Base-by-base conservation (phyloP, 2,329 filamentous ascomycete species). In the Elsinoe arachidis region DNA sequence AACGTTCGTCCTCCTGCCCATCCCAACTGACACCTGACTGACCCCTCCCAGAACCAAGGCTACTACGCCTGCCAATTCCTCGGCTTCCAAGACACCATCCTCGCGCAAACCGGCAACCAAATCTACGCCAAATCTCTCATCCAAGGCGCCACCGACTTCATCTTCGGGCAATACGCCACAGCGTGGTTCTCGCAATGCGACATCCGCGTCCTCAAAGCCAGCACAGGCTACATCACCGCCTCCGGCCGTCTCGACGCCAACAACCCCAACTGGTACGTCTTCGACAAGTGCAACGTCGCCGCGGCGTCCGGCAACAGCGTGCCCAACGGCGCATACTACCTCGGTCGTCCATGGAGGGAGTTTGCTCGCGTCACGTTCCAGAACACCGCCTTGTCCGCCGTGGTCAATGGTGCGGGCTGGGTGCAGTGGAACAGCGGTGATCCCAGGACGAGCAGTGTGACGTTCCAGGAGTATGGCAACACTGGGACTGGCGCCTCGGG, bases 371-470 rank as follows among this genome's bases (percentile, higher is more conserved):
- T 81, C 14, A 72, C 74, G 10, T 75, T 80, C 66, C 79, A 81
- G 67, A 70, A 74, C 53, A 79, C 78, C 0, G 65, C 65, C 33
- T 71, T 87, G 68, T 74, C 73, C 7, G 69, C 71, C 21, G 80
- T 85, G 17, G 76, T 87, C 63, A 84, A 85, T 63, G 59, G 73
- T 1, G 76, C 77, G 0, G 84, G 83, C 0, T 86, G 84, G 83
- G 67, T 63, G 1, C 65, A 72, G 26, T 86, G 83, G 83, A 76
- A 75, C 58, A 69, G 62, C 1, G 72, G 71, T 2, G 71, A 77
- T 43, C 65, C 73, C n/a, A 73, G 75, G 35, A 82, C 79, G 1
- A 73, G 72, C 34, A 70, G 80, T 43, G 78, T 85, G 1, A 68
- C 72, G 23, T 85, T 80, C 61, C 79, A 70, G 9, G 84, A 86